Evolutionary conservation across 2,329 filamentous ascomycete genomes (phyloP), one percentile per base, ranked within the genome.

Genomic region (Didymella keratinophila): DNA sequence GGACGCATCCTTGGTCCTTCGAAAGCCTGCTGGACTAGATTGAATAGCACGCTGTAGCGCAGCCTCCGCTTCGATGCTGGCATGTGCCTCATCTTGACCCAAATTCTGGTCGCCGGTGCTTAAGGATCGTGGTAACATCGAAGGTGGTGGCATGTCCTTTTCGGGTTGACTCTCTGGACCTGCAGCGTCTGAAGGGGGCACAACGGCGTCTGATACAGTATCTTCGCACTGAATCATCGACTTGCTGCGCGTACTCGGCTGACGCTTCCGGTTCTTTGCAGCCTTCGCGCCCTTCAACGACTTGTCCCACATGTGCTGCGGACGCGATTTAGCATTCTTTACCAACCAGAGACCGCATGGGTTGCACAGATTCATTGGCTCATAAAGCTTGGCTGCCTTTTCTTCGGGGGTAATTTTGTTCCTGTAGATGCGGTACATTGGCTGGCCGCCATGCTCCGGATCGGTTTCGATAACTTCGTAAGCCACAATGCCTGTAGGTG

Each of bases 291-390:
- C 44, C 16, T 91, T 61, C 27, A 62, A 61, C 9, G 65, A 45
- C 44, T 71, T 72, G 52, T 89, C 89, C 94, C 94, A 99, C 64
- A 89, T 88, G 60, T 94, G 87, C 52, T 87, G 82, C 2, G 95
- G 95, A 9, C 95, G 88, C 81, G 96, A 95, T 23, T 81, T 84
- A 71, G 91, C 92, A 77, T 90, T 92, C 72, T 97, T 98, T 60
- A 89, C 88, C 67, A 99, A 88, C 92, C 93, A 99, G 41, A 99
- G 87, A 18, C 95, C 95, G 74, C 95, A 99, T 58, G 94, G 93
- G 75, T 99, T 99, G 82, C 95, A 99, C 36, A 98, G 84, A 27
- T 91, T 83, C 55, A 91, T 84, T 67, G 91, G 86, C 43, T 84
- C 85, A 82, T 90, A 97, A 39, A 74, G 71, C 12, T 73, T 66